Evolutionary conservation across 106 monocot species (phyloP), one percentile per base, ranked within the genome.

Genomic region (Apostasia shenzhenica): DNA sequence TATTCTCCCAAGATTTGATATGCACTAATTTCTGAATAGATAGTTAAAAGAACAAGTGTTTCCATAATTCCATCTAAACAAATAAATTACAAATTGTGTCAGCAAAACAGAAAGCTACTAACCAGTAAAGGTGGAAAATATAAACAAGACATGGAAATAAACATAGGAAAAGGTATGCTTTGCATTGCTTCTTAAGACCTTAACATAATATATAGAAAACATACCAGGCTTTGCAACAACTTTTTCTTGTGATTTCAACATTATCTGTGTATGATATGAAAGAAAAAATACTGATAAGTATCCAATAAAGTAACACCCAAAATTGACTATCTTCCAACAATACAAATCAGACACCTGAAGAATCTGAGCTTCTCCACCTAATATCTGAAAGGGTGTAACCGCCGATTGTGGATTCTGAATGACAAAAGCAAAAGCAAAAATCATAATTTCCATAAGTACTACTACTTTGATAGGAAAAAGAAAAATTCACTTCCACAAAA

Each of bases 201-300:
- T 37, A 47, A n/a, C 6, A 37, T 14, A 6, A 48, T 1, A 45
- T 9, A 58, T 4, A 66, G 26, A 68, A 74, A 42, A 77, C 54
- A 78, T 84, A 92, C 95, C 95, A 68, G 88, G 92, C 61, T 84
- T 97, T 61, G 88, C 86, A 14, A 81, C 89, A 3, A 97, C 53
- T 82, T 97, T 97, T 45, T 97, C 92, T 72, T 86, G 88, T 13
- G 95, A 72, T 80, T 91, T 97, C 67, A 97, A 61, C 91, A 97
- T 92, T 72, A 97, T 92, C 95, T 97, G 84, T 14, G 67, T 2
- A 69, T 54, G 60, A 69, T 3, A 54, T 48, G 58, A 63, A 73
- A 55, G 10, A 3, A 62, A 54, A 11, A 50, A 9, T 26, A 49
- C 12, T 9, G 7, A 5, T 7, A 65, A 53, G 2, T 12, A 14